Evolutionary conservation across 805 yeast species (phyloP).

Genomic region (Metschnikowia santaceciliae): DNA sequence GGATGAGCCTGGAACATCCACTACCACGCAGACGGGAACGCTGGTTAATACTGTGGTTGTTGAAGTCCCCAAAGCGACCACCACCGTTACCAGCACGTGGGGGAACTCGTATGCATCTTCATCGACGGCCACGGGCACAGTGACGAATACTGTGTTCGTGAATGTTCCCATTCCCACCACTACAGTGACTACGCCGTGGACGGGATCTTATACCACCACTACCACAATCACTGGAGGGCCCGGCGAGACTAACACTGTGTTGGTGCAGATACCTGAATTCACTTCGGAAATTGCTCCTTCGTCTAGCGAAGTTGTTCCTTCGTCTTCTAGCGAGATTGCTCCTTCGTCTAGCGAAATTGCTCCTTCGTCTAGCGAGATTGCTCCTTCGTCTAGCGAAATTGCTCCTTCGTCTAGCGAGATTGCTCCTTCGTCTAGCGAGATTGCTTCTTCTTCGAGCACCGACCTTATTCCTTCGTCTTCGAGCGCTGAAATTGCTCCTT

Average conservation of each 20-base stretch:
- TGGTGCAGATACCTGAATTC: conserved; percentile 8
- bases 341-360: no score
- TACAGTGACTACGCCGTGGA: conserved; percentile 3
- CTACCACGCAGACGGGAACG: neutral
- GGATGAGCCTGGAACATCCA: neutral
- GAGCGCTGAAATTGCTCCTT: no score
- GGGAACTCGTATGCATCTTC: neutral
- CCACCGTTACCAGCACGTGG: conserved; percentile 3
- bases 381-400: no score
- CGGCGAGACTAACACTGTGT: conserved; percentile 8
- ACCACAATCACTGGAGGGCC: conserved; percentile 3
- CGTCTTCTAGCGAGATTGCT: no score
- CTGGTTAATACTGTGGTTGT: neutral
- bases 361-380: no score
- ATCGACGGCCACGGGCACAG: conserved; percentile 7
- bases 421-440: no score
- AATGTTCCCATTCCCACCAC: conserved; percentile 8
- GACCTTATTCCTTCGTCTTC: no score
- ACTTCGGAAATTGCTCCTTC: neutral
- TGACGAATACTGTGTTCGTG: conserved; percentile 3
- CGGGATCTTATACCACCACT: conserved; percentile 2
- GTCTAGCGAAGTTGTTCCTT: no score
- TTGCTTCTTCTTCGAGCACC: no score
- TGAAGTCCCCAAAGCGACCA: conserved; percentile 9
- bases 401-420: no score